Conservation (phyloP, 2,329 filamentous ascomycete genomes). For the Penicillium sp. region DNA sequence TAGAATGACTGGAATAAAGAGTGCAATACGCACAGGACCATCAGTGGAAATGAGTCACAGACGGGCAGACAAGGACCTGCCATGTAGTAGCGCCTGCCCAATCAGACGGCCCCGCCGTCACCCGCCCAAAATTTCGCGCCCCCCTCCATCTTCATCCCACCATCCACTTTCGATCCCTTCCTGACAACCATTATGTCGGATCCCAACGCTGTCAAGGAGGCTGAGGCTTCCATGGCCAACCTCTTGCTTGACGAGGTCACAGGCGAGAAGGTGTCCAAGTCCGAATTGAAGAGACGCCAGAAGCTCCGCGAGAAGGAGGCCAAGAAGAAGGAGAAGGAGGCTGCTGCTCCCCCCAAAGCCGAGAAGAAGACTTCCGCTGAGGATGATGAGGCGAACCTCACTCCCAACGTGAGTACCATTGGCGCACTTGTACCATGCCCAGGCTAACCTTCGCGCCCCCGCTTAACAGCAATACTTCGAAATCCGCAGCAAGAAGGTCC, state of each 20-base stretch:
- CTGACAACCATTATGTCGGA: constrained; percentile 38
- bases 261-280: constrained; percentile 81
- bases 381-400: constrained; percentile 69
- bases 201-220: constrained; percentile 43
- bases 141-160: constrained; percentile 26
- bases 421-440: background rate
- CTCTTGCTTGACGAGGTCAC: constrained; percentile 89
- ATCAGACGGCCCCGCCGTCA: constrained; percentile 25
- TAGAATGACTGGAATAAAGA: background rate
- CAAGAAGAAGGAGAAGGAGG: constrained; percentile 84
- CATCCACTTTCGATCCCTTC: constrained; percentile 14
- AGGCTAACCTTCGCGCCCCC: constrained; percentile 10
- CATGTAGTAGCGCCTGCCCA: constrained; percentile 20
- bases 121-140: constrained; percentile 35
- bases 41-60: background rate
- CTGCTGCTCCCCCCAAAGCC: constrained; percentile 60
- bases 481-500: constrained; percentile 81
- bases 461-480: constrained; percentile 80
- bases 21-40: background rate
- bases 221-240: constrained; percentile 59
- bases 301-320: constrained; percentile 86
- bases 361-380: constrained; percentile 61
- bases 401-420: constrained; percentile 61
- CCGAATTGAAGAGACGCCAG: constrained; percentile 89
- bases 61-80: background rate